A percentile compares a stretch with the other conserved stretches of the same genome.
phyloP scores from a whole-genome alignment of 495 filamentous ascomycete genomes.

The Immersiella caudata region DNA sequence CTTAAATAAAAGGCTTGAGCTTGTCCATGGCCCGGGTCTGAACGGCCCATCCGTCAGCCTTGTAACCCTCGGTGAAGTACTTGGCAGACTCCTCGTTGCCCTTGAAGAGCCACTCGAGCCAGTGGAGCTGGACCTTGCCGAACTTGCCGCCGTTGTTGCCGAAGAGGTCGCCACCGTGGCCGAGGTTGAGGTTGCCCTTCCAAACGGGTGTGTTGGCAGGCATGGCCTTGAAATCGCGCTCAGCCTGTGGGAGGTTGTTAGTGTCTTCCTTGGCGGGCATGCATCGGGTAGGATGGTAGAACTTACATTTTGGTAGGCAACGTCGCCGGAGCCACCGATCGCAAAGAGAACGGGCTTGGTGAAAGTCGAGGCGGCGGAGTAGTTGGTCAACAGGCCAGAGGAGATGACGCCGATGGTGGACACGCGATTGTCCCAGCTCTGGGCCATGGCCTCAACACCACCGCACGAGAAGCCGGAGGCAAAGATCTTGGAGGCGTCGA shows the following conservation, averaged over 20 bases:
- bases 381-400: conserved; percentile 29
- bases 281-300: not conserved
- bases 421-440: conserved; percentile 26
- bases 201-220: conserved; percentile 13
- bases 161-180: conserved; percentile 20
- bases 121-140: conserved; percentile 8
- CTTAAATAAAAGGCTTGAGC: not conserved
- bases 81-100: conserved; percentile 15
- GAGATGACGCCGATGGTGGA: conserved; percentile 31
- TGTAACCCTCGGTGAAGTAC: conserved; percentile 18
- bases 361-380: conserved; percentile 21
- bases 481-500: conserved; percentile 31
- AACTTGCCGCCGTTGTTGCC: conserved; percentile 23
- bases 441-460: conserved; percentile 36
- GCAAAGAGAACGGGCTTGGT: conserved; percentile 33
- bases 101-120: conserved; percentile 20
- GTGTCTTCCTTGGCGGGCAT: not conserved
- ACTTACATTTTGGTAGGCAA: conserved; percentile 38
- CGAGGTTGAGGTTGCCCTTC: conserved; percentile 24
- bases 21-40: not conserved
- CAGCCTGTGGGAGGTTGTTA: conserved; percentile 12
- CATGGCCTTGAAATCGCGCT: conserved; percentile 22
- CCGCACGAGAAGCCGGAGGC: conserved; percentile 33
- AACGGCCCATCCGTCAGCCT: conserved; percentile 20
- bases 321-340: conserved; percentile 32